Evolutionary conservation across 306 rosid genomes (phyloP), one percentile per base, ranked within the genome.

Genomic region (Pyrus communis): DNA sequence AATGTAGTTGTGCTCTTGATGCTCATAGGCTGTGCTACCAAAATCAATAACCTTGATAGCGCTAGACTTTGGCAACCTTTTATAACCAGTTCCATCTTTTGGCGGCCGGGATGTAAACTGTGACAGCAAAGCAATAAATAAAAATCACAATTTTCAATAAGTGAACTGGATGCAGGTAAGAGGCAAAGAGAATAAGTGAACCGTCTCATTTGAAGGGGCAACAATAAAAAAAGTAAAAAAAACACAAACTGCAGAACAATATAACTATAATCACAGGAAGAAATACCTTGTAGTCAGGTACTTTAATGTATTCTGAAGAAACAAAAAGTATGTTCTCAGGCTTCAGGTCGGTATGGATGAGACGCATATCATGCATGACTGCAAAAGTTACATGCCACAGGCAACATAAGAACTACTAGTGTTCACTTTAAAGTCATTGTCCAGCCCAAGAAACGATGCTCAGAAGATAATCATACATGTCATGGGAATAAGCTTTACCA

Each of bases 41-140:
- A 90, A 92, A 82, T 92, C 97, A 85, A 90, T 92, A 51, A 92
- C 97, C 85, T 92, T 92, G 25, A 92, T 88, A 17, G 96, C 90
- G 83, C 96, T 89, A 30, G 90, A 90, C 82, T 88, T 92, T 35
- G 97, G 97, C 78, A 92, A 85, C 70, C 89, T 92, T 78, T 88
- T 92, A 75, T 82, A 87, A 75, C 77, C 83, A 15, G 86, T 71
- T 55, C 86, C 82, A 68, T 77, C 87, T 65, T 70, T 83, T 21
- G 91, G 90, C 2, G 96, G 84, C 63, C 91, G 80, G 46, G 89
- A 84, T 42, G 91, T 78, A 79, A 81, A 78, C 97, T 92, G 88
- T 74, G 68, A 68, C 6, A 43, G 13, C 14, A 63, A n/a, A 58
- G 65, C 0, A 73, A 72, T 46, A 19, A 33, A 27, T 15, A 40